Evolutionary conservation across 768 basidiomycete genomes (phyloP), one percentile per base, ranked within the genome.

Genomic region (Kondoa subrosea): DNA sequence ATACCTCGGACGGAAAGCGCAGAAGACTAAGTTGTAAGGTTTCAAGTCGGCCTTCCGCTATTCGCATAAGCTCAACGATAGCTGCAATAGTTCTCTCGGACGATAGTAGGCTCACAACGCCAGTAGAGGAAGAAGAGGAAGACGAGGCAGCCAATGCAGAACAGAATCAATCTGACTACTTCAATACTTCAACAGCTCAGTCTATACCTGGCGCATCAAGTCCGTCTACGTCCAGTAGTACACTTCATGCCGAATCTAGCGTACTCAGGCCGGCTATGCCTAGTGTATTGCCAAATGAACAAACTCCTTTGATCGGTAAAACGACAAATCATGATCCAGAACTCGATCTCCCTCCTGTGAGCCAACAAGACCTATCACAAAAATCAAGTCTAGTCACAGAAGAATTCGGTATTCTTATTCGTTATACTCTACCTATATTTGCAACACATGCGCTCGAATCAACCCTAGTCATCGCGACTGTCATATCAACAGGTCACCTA

Each of bases 401-500:
- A 50, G 61, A 63, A n/a, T 17, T 33, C 8, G 27, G 3, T 33
- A 63, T 63, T 32, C 61, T 63, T 31, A 17, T 32, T 32, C 3
- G 34, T 21, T 63, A 63, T 32, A 15, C 27, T 12, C 8, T 27
- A 17, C 30, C 30, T 17, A 63, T 63, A 27, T 63, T 31, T 33
- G 30, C 30, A 16, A 63, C 61, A 27, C 61, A 63, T 27, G 14
- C 34, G 16, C 27, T 63, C 27, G 61, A 63, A n/a, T 27, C 61
- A 16, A 30, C n/a, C 61, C 34, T 63, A 17, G 21, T 32, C 14
- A 16, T 63, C 26, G 61, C 33, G 12, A 29, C 61, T 63, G 30
- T 63, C 26, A 32, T 63, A 12, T 63, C 26, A 8, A 15, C 33
- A 2, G 61, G 61, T 16, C 61, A 63, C 34, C 30, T 63, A 33